Evolutionary conservation across 768 basidiomycete genomes (phyloP), one percentile per base, ranked within the genome.

Genomic region (Rhizopogon rudus): DNA sequence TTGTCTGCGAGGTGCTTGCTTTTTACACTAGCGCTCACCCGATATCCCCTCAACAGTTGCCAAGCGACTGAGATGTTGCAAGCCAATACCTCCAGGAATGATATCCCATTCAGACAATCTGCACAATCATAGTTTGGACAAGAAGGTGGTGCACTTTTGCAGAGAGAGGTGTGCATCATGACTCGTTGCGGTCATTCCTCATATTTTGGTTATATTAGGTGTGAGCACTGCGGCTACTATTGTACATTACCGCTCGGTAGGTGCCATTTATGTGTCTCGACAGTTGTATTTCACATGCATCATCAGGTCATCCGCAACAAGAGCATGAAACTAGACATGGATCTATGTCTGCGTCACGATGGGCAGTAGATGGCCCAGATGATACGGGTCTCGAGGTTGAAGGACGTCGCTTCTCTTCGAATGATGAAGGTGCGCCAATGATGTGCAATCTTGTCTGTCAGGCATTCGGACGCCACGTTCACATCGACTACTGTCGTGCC

Each of bases 281-380:
- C 33, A 42, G 28, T 44, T 35, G 10, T 1, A 2, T 37, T 25
- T 49, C 8, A 49, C 20, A 5, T 10, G 13, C 20, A 5, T 16
- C 22, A 35, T 4, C 20, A 86, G 84, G 79, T 0, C 84, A 86
- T 54, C 54, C 80, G 0, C 82, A 86, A 54, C 73, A 77, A 57
- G 80, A 82, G 44, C 84, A 86, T 40, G 82, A 84, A 42, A 86
- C 84, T 0, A 73, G 73, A 14, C 84, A 86, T 54, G 85, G 84
- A 5, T 83, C 81, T 1, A 85, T 85, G 83, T 78, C 81, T 0
- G 73, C 69, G 53, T 79, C 81, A 0, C 71, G 73, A 41, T 86
- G 85, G 85, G 71, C 77, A 1, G 62, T 84, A 4, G 81, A 84
- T 51, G 79, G 77, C 1, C 74, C 76, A 1, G 78, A 82, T 7